These are phyloP conservation scores for Leucocoprinus leucothites DNA, from an alignment of 768 basidiomycete genomes.

Conservation along the genomic window DNA sequence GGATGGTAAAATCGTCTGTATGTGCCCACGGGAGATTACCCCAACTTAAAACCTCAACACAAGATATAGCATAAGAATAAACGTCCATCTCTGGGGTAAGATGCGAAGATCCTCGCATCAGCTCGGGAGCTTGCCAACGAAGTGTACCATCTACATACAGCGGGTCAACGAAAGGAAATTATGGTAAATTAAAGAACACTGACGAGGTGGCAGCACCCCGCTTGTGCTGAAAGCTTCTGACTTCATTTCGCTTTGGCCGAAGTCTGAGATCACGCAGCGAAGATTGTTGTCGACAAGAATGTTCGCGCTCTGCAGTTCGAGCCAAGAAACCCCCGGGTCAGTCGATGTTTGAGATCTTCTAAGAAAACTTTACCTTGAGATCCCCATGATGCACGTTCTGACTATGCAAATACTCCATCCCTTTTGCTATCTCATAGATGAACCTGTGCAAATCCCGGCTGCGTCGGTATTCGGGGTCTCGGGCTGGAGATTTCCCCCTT, in stretches of 20 bases:
- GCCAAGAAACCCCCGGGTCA: neutral
- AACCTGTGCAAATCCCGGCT: constrained; percentile 51
- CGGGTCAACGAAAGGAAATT: neutral
- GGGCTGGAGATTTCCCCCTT: neutral
- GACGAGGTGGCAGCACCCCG: constrained; percentile 45
- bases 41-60: constrained; percentile 60
- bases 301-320: constrained; percentile 53
- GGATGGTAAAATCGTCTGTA: constrained; percentile 48
- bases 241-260: constrained; percentile 81
- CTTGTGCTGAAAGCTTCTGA: constrained; percentile 64
- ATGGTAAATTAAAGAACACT: constrained; percentile 19
- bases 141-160: constrained; percentile 50
- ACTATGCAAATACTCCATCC: constrained; percentile 78
- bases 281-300: constrained; percentile 68
- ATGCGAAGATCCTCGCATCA: constrained; percentile 44
- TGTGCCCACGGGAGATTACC: constrained; percentile 59
- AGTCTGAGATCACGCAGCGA: constrained; percentile 75
- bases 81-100: constrained; percentile 60
- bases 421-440: constrained; percentile 72
- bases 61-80: constrained; percentile 67
- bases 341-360: neutral
- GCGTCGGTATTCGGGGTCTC: constrained; percentile 16
- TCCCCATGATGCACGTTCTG: constrained; percentile 75
- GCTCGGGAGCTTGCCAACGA: constrained; percentile 72
- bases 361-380: constrained; percentile 54